A percentile compares a stretch with the other conserved stretches of the same genome.
Conservation (phyloP, 257 asterid genomes). For the Salvia hispanica region DNA sequence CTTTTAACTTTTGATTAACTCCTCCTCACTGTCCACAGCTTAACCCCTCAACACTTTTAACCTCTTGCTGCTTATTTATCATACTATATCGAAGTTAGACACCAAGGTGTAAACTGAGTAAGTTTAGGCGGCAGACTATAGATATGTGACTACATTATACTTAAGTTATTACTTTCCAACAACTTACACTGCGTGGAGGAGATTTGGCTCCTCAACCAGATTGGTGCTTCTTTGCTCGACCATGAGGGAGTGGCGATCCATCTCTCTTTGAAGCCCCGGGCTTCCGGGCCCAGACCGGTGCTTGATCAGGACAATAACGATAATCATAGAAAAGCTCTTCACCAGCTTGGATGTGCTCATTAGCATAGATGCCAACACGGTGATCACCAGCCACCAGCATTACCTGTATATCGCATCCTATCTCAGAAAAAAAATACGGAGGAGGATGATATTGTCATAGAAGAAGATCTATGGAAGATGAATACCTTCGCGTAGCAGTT, state of each 20-base stretch:
- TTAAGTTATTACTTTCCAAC: too few relatives aligned
- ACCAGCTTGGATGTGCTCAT: conserved; percentile 77
- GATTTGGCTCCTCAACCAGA: conserved; percentile 46
- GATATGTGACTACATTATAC: too few relatives aligned
- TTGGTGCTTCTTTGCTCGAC: conserved; percentile 94
- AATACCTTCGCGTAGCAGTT: conserved; percentile 94
- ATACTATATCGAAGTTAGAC: too few relatives aligned
- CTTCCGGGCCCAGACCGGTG: conserved; percentile 90
- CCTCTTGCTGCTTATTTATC: too few relatives aligned
- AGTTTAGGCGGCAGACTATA: too few relatives aligned
- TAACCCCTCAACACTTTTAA: too few relatives aligned
- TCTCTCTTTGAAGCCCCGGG: conserved; percentile 71
- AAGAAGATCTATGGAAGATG: conserved; percentile 20
- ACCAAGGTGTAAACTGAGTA: too few relatives aligned
- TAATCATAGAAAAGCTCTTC: conserved; percentile 93
- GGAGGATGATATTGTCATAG: not conserved
- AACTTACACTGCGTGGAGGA: too few relatives aligned
- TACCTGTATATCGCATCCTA: conserved; percentile 47
- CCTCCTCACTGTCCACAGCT: too few relatives aligned
- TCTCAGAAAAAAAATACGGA: conserved; percentile 15
- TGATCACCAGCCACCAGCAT: conserved; percentile 97
- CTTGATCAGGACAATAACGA: conserved; percentile 90
- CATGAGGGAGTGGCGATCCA: conserved; percentile 55
- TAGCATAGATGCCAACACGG: conserved; percentile 96
- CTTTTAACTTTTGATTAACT: too few relatives aligned